phyloP scores from a whole-genome alignment of 2,329 filamentous ascomycete genomes.

The Microdochium trichocladiopsis region DNA sequence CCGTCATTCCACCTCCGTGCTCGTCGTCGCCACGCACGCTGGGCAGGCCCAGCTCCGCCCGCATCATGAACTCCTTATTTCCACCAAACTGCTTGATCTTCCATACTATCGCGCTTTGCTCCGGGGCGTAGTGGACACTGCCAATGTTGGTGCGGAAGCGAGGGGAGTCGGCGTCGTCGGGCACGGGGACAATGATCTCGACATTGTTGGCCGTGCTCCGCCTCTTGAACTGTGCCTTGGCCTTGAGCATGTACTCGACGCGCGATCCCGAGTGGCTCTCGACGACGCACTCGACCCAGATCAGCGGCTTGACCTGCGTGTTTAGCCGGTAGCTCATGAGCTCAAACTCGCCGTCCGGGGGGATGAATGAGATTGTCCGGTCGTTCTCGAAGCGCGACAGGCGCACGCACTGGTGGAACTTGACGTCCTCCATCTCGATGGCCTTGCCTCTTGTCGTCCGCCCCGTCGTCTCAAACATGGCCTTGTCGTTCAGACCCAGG shows the following conservation, averaged over 20 bases:
- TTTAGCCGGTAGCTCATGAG: slow-evolving; percentile 99
- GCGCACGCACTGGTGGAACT: slow-evolving; percentile 97
- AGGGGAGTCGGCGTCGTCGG: slow-evolving; percentile 92
- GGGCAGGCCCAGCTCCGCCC: slow-evolving; percentile 87
- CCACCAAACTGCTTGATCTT: slow-evolving; percentile 99
- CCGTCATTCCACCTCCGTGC: slow-evolving; percentile 93
- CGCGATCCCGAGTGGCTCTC: slow-evolving; percentile 92
- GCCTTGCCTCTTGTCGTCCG: slow-evolving; percentile 91
- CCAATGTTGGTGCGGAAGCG: slow-evolving; percentile 97
- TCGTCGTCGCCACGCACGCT: slow-evolving; percentile 94
- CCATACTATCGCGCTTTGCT: slow-evolving; percentile 97
- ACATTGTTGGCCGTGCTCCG: slow-evolving; percentile 98
- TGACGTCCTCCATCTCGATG: slow-evolving; percentile 99
- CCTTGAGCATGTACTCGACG: slow-evolving; percentile 99
- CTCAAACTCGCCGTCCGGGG: slow-evolving; percentile 96
- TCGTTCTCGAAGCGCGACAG: slow-evolving; percentile 97
- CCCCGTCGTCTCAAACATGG: slow-evolving; percentile 98
- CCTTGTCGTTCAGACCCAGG: slow-evolving; percentile 94
- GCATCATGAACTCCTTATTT: slow-evolving; percentile 98
- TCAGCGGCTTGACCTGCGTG: slow-evolving; percentile 95
- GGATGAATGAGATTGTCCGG: slow-evolving; percentile 97
- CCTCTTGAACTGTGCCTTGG: slow-evolving; percentile 95
- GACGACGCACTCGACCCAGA: slow-evolving; percentile 98
- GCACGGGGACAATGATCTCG: slow-evolving; percentile 93
- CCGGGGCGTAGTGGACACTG: slow-evolving; percentile 92